A percentile compares a stretch with the other conserved stretches of the same genome.
These are phyloP conservation scores for Pholiota conissans DNA, from an alignment of 768 basidiomycete genomes.

Conservation along the genomic window DNA sequence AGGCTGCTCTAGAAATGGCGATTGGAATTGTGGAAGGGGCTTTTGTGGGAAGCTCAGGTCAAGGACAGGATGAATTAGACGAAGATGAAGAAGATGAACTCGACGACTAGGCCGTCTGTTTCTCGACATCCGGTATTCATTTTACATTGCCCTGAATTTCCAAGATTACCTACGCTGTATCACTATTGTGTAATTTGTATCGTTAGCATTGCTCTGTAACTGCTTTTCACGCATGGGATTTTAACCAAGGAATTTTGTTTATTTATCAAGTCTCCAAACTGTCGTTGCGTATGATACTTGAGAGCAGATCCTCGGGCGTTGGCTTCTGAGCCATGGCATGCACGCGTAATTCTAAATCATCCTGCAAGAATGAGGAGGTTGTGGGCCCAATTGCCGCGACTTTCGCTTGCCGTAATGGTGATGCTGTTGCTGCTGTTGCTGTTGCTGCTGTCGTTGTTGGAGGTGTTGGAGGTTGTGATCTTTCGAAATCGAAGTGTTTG, in stretches of 20 bases:
- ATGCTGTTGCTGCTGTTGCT: neutral
- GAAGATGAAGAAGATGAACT: slow-evolving; percentile 49
- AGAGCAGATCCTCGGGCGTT: slow-evolving; percentile 49
- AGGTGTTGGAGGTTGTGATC: neutral
- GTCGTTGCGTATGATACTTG: slow-evolving; percentile 22
- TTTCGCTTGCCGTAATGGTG: slow-evolving; percentile 18
- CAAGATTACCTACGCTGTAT: neutral
- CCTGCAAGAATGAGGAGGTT: slow-evolving; percentile 50
- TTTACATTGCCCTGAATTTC: neutral
- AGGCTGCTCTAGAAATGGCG: slow-evolving; percentile 62
- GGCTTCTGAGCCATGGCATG: slow-evolving; percentile 59
- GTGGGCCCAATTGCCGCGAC: slow-evolving; percentile 73
- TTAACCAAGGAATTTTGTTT: too few species aligned
- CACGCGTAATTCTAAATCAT: slow-evolving; percentile 47
- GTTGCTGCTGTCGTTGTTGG: too few species aligned
- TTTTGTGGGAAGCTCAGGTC: slow-evolving; percentile 30
- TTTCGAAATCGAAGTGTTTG: slow-evolving; percentile 41
- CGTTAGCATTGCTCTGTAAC: neutral
- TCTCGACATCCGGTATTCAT: neutral
- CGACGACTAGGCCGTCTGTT: neutral
- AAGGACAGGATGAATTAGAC: slow-evolving; percentile 41
- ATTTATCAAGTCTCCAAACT: neutral
- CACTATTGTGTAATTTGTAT: neutral
- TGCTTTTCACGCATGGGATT: neutral
- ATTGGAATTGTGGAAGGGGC: slow-evolving; percentile 62